Evolutionary conservation across 306 rosid species (phyloP).

Genomic region (Trichosanthes cucumerina): DNA sequence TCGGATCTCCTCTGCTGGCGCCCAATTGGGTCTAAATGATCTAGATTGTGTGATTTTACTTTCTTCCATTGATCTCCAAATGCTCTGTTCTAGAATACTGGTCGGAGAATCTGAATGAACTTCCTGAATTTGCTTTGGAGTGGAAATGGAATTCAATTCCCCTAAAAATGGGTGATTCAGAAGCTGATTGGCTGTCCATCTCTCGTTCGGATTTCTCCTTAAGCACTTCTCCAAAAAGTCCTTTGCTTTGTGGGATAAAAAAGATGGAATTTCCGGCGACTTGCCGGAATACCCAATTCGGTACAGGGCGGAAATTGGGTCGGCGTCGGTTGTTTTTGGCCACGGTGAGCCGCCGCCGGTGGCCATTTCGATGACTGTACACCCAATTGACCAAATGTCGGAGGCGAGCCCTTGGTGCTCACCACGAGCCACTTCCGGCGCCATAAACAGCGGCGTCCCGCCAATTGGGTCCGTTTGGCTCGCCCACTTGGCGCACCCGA

Average conservation of each 20-base stretch:
- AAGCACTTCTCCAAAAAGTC: constrained; percentile 68
- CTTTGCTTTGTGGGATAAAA: constrained; percentile 45
- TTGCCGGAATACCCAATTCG: constrained; percentile 47
- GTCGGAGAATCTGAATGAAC: constrained; percentile 60
- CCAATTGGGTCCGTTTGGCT: constrained; percentile 15
- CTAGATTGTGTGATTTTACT: neutral
- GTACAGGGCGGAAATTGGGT: constrained; percentile 54
- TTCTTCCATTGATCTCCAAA: constrained; percentile 52
- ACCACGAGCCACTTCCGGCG: constrained; percentile 93
- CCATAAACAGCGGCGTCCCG: constrained; percentile 73
- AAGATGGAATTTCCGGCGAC: constrained; percentile 54
- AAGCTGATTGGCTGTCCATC: constrained; percentile 62
- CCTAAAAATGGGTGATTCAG: constrained; percentile 61
- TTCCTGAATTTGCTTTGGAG: constrained; percentile 17
- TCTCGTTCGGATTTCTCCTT: constrained; percentile 49
- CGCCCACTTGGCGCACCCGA: constrained; percentile 62
- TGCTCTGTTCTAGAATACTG: constrained; percentile 61
- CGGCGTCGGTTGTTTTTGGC: constrained; percentile 48
- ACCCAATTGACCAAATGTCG: constrained; percentile 88
- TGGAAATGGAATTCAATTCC: constrained; percentile 21
- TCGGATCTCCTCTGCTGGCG: constrained; percentile 32
- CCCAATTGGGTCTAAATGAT: neutral
- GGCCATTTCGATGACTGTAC: constrained; percentile 70
- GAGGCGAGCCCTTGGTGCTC: constrained; percentile 55
- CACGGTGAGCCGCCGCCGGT: constrained; percentile 50